A percentile compares a stretch with the other conserved stretches of the same genome.
Conservation (phyloP, 768 basidiomycete species). For the Phaeolepiota aurea region DNA sequence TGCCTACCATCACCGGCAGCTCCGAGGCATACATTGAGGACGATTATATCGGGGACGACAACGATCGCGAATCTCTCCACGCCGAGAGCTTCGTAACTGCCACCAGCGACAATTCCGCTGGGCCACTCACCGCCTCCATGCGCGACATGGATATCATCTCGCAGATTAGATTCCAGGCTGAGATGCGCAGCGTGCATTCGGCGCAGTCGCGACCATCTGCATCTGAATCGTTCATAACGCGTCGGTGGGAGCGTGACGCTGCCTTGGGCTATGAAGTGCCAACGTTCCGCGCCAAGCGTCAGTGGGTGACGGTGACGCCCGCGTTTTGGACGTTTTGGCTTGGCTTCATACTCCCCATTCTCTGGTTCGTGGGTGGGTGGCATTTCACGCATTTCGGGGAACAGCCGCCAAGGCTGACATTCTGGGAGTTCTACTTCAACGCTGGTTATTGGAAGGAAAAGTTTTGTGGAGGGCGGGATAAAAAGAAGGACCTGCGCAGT, state of each 20-base stretch:
- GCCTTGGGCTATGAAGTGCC: slow-evolving; percentile 23
- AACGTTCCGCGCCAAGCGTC: slow-evolving; percentile 25
- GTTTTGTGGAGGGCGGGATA: slow-evolving; percentile 18
- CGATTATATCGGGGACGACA: slow-evolving; percentile 18
- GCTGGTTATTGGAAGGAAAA: slow-evolving; percentile 27
- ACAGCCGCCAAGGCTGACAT: slow-evolving; percentile 30
- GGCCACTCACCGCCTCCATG: not conserved
- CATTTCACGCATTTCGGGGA: slow-evolving; percentile 43
- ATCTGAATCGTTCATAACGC: slow-evolving; percentile 43
- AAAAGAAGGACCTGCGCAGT: slow-evolving; percentile 9
- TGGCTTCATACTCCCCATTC: slow-evolving; percentile 63
- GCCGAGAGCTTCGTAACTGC: slow-evolving; percentile 55
- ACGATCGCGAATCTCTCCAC: slow-evolving; percentile 38
- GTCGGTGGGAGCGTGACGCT: slow-evolving; percentile 40
- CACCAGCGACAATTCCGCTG: slow-evolving; percentile 12
- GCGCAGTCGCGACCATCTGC: slow-evolving; percentile 16
- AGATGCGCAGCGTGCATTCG: slow-evolving; percentile 5
- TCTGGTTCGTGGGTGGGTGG: slow-evolving; percentile 78
- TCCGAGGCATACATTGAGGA: slow-evolving; percentile 19
- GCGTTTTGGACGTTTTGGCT: slow-evolving; percentile 65
- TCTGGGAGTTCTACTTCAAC: slow-evolving; percentile 40
- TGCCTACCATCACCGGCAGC: slow-evolving; percentile 35
- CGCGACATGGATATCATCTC: slow-evolving; percentile 1
- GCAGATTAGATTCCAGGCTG: not conserved
- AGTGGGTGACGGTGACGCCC: slow-evolving; percentile 25